Conservation (phyloP, 177 flowering plant genomes). For the Vitis hybrid region DNA sequence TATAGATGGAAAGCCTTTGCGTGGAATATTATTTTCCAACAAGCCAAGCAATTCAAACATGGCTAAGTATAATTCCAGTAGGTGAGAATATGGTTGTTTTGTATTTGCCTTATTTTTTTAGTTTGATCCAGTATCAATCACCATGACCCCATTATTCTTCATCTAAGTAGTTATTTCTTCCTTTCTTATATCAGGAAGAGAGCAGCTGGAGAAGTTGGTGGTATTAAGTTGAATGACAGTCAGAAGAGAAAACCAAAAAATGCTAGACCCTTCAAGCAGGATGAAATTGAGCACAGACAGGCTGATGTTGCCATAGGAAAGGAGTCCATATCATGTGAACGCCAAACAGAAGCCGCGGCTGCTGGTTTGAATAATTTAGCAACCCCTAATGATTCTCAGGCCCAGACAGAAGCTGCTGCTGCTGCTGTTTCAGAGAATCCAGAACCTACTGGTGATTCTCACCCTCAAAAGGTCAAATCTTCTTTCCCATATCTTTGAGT, state of each 20-base stretch:
- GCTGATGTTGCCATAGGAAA: conserved; percentile 28
- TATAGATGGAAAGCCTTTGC: conserved; percentile 86
- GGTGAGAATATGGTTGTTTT: conserved; percentile 36
- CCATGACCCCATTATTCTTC: background rate
- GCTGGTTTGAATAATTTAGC: conserved; percentile 27
- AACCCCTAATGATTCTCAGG: conserved; percentile 26
- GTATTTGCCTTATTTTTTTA: background rate
- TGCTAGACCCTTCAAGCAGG: conserved; percentile 17
- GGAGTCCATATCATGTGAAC: conserved; percentile 26
- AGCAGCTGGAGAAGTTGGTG: conserved; percentile 21
- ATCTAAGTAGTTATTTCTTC: background rate
- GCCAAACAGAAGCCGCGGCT: conserved; percentile 33
- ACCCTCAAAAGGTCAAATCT: conserved; percentile 31
- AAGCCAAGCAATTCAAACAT: conserved; percentile 31
- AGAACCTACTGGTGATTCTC: conserved; percentile 28
- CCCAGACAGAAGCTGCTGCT: conserved; percentile 31
- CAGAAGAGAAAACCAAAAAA: conserved; percentile 24
- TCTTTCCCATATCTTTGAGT: background rate
- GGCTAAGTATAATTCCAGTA: conserved; percentile 29
- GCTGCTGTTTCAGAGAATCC: conserved; percentile 30
- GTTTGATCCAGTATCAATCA: background rate
- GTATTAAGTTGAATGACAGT: conserved; percentile 30
- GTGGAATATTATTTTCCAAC: conserved; percentile 79
- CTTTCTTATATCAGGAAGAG: conserved; percentile 40
- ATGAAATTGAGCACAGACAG: conserved; percentile 23